These are phyloP conservation scores for Globisporangium nodosum DNA, from an alignment of 352 stramenopile genomes.

Conservation along the genomic window DNA sequence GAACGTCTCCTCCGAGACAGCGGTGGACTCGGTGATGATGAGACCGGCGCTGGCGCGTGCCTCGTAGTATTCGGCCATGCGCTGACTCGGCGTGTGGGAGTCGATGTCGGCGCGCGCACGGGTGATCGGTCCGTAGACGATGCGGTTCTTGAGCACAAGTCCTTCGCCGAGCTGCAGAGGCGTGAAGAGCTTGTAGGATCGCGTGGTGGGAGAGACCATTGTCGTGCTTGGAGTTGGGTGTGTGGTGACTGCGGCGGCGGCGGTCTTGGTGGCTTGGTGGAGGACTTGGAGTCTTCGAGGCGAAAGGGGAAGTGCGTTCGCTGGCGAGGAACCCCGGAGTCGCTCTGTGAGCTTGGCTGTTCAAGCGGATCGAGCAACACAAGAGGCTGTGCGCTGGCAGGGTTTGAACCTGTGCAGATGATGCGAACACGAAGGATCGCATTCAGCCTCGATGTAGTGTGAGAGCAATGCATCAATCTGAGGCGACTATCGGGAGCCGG, in stretches of 20 bases:
- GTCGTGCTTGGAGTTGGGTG: background rate
- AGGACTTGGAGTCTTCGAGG: background rate
- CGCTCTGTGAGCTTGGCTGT: background rate
- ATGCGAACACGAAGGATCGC: background rate
- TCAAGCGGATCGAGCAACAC: background rate
- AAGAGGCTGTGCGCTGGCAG: background rate
- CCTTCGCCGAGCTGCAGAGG: background rate
- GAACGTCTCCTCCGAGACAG: slow-evolving; percentile 10
- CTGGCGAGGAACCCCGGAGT: background rate
- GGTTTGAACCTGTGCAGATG: background rate
- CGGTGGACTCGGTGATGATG: slow-evolving; percentile 8
- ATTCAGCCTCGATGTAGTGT: background rate
- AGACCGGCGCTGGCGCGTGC: slow-evolving; percentile 6
- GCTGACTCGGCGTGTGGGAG: slow-evolving; percentile 1
- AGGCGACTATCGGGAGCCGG: too few relatives aligned
- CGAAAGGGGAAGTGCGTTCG: background rate
- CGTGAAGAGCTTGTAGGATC: background rate
- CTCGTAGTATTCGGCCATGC: slow-evolving; percentile 6
- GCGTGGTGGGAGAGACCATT: background rate
- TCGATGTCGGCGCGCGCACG: background rate
- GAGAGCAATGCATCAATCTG: background rate
- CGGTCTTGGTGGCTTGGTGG: background rate
- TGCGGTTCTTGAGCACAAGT: slow-evolving; percentile 1
- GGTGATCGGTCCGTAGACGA: background rate
- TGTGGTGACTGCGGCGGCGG: background rate